phyloP scores from a whole-genome alignment of 2,329 filamentous ascomycete species.

The Aspergillus ruber region DNA sequence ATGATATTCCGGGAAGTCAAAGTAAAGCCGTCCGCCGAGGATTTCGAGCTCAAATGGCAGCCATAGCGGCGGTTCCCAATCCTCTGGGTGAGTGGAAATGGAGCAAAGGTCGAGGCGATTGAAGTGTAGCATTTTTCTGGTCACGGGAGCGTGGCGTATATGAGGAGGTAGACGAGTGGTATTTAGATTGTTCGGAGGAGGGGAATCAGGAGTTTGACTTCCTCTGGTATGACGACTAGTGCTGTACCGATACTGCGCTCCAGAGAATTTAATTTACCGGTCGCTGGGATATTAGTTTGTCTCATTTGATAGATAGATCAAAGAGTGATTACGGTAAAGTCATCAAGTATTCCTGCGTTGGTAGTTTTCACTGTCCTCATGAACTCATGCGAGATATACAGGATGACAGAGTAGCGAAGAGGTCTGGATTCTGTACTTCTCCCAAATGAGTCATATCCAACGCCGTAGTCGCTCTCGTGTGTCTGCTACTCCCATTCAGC shows the following conservation, averaged over 20 bases:
- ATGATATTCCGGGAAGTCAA: constrained; percentile 21
- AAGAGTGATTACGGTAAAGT: constrained; percentile 6
- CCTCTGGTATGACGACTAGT: constrained; percentile 57
- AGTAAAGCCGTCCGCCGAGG: constrained; percentile 55
- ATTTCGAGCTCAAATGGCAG: constrained; percentile 55
- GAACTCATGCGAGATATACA: constrained; percentile 11
- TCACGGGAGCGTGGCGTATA: constrained; percentile 57
- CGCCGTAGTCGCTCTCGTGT: constrained; percentile 3
- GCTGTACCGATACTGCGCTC: constrained; percentile 43
- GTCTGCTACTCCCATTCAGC: neutral
- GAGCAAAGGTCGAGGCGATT: constrained; percentile 49
- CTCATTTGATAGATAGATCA: neutral
- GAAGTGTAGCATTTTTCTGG: constrained; percentile 55
- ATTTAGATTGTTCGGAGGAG: constrained; percentile 24
- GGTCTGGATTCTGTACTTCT: constrained; percentile 4
- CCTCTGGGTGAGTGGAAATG: constrained; percentile 41
- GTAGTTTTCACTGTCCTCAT: constrained; percentile 7
- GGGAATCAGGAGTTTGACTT: constrained; percentile 52
- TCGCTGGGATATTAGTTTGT: constrained; percentile 2
- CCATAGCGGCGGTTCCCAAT: constrained; percentile 45
- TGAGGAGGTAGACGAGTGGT: constrained; percentile 41
- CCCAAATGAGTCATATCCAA: constrained; percentile 6
- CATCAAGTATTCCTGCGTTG: constrained; percentile 2
- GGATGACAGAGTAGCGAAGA: constrained; percentile 1
- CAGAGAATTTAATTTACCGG: constrained; percentile 57